Base-by-base conservation (phyloP, 1,284 basidiomycete species). In the Heterobasidion occidentale region DNA sequence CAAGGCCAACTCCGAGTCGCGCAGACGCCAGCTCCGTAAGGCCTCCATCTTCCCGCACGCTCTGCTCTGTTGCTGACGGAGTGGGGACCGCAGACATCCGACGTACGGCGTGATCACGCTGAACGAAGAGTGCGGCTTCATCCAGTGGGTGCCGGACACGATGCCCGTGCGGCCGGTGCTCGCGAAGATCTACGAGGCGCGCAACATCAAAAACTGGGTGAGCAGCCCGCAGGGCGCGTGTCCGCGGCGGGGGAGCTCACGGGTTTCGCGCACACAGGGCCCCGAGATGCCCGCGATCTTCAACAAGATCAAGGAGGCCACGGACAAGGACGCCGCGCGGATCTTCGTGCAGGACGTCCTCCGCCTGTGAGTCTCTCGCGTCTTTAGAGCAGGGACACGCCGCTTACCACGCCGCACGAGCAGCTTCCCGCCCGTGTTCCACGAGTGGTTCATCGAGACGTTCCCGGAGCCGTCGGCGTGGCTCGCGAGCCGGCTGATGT, bases 121-220 rank as follows among this genome's bases (percentile, higher is more conserved):
- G 57, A 98, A 98, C 67, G 96, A 99, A 65, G 93, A 97, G 64
- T 98, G 95, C 65, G 97, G 97, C 0, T 83, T 99, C 58, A 93
- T 99, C 59, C 94, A 99, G 83, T 99, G 97, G 97, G 97, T 99
- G 12, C 91, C 90, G 1, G 91, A 99, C 68, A 98, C 96, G 0
- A 79, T 86, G 35, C 91, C 94, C 2, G 75, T 98, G 46, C 88
- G 97, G 36, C 80, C 84, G 6, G 83, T 98, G 45, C 74, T 99
- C 33, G 66, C 79, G 53, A 86, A 86, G 60, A 74, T 77, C n/a
- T 99, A 98, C 67, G 77, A 79, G 0, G 74, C 84, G 9, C 78
- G 76, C 58, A 77, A 81, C 8, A 76, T 90, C 60, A 72, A 71
- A 53, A 68, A 71, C 46, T 93, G 85, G 79, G 91, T 91, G 67